Percentiles rank a stretch among this genome's conserved stretches.
Evolutionary conservation across 345 rosid genomes (phyloP).

Genomic region (Syzygium jambos): DNA sequence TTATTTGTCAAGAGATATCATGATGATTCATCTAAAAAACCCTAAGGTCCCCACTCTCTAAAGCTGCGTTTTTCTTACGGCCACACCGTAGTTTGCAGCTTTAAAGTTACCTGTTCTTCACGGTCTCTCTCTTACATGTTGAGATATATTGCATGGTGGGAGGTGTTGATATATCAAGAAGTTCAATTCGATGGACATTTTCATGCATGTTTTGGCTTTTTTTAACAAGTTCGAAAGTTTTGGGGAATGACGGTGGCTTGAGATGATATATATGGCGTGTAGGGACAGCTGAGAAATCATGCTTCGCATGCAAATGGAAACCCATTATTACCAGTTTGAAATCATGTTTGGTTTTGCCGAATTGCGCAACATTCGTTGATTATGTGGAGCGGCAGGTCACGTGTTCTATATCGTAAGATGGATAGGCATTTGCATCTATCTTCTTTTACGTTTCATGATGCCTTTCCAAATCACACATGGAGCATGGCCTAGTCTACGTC

Average conservation of each 20-base stretch:
- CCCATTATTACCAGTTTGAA: not conserved
- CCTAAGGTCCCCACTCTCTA: not conserved
- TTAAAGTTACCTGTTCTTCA: not conserved
- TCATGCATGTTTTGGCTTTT: not conserved
- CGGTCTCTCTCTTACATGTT: not conserved
- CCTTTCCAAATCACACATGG: not conserved
- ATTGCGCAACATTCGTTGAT: not conserved
- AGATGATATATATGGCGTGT: not conserved
- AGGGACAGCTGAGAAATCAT: not conserved
- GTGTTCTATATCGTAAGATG: not conserved
- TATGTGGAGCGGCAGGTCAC: not conserved
- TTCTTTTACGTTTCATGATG: not conserved
- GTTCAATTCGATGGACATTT: not conserved
- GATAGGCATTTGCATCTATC: not conserved
- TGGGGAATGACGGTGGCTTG: not conserved
- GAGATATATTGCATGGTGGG: not conserved
- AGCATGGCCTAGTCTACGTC: not conserved
- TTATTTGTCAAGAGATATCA: not conserved
- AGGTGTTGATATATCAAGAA: not conserved
- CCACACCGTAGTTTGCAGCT: not conserved
- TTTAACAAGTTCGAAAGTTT: not conserved
- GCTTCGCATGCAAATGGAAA: not conserved
- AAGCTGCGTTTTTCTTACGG: not conserved
- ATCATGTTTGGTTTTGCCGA: not conserved
- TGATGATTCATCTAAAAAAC: not conserved